These are phyloP conservation scores for Metarhizium anisopliae DNA, from an alignment of 2,329 filamentous ascomycete genomes.

Conservation along the genomic window DNA sequence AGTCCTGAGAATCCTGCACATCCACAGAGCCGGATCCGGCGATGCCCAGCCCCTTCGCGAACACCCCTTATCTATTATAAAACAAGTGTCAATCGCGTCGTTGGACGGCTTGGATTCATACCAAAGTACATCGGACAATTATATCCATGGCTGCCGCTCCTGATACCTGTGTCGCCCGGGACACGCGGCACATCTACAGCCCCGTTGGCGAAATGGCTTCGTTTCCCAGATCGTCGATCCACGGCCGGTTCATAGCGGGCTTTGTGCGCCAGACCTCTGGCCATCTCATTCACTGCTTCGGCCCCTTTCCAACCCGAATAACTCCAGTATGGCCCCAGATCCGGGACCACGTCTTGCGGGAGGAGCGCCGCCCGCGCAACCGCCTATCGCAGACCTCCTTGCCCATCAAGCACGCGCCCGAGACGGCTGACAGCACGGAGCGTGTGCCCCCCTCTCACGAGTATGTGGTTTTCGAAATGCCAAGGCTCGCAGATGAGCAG, in stretches of 20 bases:
- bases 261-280: conserved; percentile 6
- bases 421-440: background rate
- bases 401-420: background rate
- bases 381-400: too few species aligned
- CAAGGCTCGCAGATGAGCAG: background rate
- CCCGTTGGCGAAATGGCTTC: background rate
- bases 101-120: too few species aligned
- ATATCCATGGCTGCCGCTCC: too few species aligned
- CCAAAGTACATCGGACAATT: too few species aligned
- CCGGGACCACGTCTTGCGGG: conserved; percentile 2
- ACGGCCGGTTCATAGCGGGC: conserved; percentile 6
- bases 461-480: conserved; percentile 1
- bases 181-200: background rate
- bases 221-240: background rate
- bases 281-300: conserved; percentile 6
- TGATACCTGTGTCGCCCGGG: too few species aligned
- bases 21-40: too few species aligned
- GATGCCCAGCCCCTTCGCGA: too few species aligned
- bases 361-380: background rate
- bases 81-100: too few species aligned
- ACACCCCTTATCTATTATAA: too few species aligned
- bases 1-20: too few species aligned
- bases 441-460: background rate
- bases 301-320: background rate
- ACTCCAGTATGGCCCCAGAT: conserved; percentile 1